Base-by-base conservation (phyloP, 2,329 filamentous ascomycete genomes). In the Botryotinia globosa region DNA sequence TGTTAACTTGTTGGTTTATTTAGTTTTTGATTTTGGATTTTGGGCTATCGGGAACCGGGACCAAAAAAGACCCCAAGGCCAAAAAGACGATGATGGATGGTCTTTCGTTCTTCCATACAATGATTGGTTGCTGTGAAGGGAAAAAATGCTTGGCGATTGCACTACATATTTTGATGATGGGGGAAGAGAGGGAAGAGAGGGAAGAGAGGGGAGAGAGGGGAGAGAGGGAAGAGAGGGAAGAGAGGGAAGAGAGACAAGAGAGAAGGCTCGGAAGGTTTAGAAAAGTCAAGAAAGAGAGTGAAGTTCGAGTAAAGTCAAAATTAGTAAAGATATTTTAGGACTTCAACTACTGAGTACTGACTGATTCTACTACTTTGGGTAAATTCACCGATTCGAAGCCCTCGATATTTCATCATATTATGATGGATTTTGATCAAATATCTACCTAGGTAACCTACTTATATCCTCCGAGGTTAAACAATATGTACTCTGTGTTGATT, bases 161-260 rank as follows among this genome's bases (percentile, higher is more conserved):
- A 66, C 63, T 48, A 66, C 45, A 66, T 32, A 56, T 54, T 54
- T 66, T 66, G 34, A 67, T 67, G 64, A 67, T n/a, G 48, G 56
- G 32, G 48, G 62, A 32, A 22, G 42, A 65, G 51, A 56, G 51
- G 51, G 18, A 56, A 56, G 51, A 56, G 18, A 9, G 51, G 7
- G 0, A 29, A 54, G n/a, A n/a, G n/a, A n/a, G 48, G n/a, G n/a
- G n/a, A n/a, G n/a, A n/a, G 48, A 67, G 32, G 48, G 62, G 22
- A 22, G 42, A 65, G 51, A 56, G 51, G 51, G 18, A 56, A 56
- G 51, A 56, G 48, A 67, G 32, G 48, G 62, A 32, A 22, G 42
- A 65, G 51, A 56, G 51, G 51, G 18, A 56, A 56, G 51, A 56
- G 18, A 9, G 51, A 7, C 0, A 29, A 54, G 48, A 54, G 16